Evolutionary conservation across 2,329 filamentous ascomycete genomes (phyloP), one percentile per base, ranked within the genome.

Genomic region (Teratosphaeria destructans): DNA sequence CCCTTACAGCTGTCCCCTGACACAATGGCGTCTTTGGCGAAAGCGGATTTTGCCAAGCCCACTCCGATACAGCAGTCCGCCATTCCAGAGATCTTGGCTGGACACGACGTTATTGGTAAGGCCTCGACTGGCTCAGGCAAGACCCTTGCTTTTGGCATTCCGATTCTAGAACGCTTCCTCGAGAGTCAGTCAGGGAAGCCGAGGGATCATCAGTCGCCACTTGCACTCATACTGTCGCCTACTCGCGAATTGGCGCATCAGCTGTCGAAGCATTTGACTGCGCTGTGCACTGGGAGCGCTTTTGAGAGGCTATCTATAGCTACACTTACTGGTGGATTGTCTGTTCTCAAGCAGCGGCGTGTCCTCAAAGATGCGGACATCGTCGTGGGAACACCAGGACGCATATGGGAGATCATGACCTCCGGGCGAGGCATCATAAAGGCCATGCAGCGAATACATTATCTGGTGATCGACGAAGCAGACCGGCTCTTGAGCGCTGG

Each of bases 71-170:
- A 99, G 72, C 76, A 80, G 23, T 80, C 84, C 37, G 80, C 89
- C 0, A 95, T 99, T 66, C 92, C 94, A 0, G 82, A 89, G 57
- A 89, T 96, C 54, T 72, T 93, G 23, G 83, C 84, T 5, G 93
- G 93, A 0, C 88, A 89, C 71, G 93, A 99, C 73, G 87, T 97
- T 16, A 88, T 99, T 64, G 94, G 94, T 52, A 99, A 99, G 76
- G 94, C 94, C 1, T 88, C 93, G 11, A 99, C 94, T 0, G 94
- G 94, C 65, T 97, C 94, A 14, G 94, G 94, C 67, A 99, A 99
- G 76, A 99, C 94, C 0, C 78, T 99, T 53, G 93, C 94, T 0
- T 99, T 96, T 73, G 90, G 88, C 1, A 91, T 99, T 63, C 94
- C 94, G 0, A 94, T 99, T 59, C 79, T 97, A 10, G 92, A 99